phyloP scores from a whole-genome alignment of 371 early-diverging fungal species.

The Saksenaea oblongispora region DNA sequence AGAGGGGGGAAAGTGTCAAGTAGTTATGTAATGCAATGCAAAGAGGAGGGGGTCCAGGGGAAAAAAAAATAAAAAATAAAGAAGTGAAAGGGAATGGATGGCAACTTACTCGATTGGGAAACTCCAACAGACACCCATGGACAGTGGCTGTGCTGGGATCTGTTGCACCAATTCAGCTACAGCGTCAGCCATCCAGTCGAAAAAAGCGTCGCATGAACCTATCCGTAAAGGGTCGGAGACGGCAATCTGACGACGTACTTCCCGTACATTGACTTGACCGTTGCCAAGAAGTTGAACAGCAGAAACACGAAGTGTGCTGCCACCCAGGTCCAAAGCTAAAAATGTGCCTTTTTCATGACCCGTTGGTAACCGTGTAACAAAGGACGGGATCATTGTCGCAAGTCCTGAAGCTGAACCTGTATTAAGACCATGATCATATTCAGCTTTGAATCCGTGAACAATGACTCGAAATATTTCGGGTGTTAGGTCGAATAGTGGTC shows the following conservation, averaged over 20 bases:
- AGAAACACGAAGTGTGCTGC: slow-evolving; percentile 86
- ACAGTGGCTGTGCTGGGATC: slow-evolving; percentile 28
- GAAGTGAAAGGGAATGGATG: not conserved
- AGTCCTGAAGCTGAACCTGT: slow-evolving; percentile 52
- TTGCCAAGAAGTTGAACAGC: slow-evolving; percentile 72
- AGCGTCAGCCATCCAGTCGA: slow-evolving; percentile 86
- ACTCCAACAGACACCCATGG: slow-evolving; percentile 53
- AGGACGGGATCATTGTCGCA: slow-evolving; percentile 77
- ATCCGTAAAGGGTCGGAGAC: slow-evolving; percentile 68
- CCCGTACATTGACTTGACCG: slow-evolving; percentile 63
- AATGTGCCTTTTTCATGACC: slow-evolving; percentile 84
- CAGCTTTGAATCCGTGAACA: slow-evolving; percentile 49
- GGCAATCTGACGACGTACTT: slow-evolving; percentile 68
- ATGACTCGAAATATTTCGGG: slow-evolving; percentile 19
- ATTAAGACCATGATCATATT: slow-evolving; percentile 45
- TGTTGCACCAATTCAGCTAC: slow-evolving; percentile 33
- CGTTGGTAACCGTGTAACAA: slow-evolving; percentile 75
- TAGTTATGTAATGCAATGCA: not conserved
- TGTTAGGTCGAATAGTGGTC: not conserved
- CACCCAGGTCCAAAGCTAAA: slow-evolving; percentile 91
- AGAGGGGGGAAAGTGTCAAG: not conserved
- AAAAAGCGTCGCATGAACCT: slow-evolving; percentile 67
- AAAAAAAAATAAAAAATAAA: not conserved
- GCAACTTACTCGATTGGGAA: slow-evolving; percentile 50
- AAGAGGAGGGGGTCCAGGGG: not conserved